These are phyloP conservation scores for Cystofilobasidium bisporidii DNA, from an alignment of 768 basidiomycete genomes.

Conservation along the genomic window DNA sequence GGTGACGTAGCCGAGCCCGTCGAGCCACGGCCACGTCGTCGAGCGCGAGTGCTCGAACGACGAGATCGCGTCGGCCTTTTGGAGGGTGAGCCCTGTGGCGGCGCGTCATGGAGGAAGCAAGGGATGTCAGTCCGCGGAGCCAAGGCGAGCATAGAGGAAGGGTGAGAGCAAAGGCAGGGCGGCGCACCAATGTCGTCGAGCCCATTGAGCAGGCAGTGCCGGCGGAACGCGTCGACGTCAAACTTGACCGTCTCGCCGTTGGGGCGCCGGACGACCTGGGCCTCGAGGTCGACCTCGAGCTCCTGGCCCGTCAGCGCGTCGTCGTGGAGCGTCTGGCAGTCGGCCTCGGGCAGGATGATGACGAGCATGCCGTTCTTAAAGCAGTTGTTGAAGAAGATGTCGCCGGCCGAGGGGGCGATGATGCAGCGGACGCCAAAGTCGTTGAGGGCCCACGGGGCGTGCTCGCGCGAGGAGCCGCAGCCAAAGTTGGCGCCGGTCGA, in stretches of 20 bases:
- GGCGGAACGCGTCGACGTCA: constrained; percentile 75
- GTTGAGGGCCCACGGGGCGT: constrained; percentile 64
- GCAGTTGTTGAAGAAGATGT: constrained; percentile 70
- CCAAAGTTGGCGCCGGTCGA: constrained; percentile 84
- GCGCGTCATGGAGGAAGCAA: too few species aligned
- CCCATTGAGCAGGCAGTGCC: constrained; percentile 89
- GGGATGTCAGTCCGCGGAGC: too few species aligned
- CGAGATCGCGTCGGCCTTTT: constrained; percentile 61
- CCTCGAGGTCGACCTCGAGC: constrained; percentile 75
- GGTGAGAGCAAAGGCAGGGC: too few species aligned
- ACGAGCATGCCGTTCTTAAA: constrained; percentile 94
- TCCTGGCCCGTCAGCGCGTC: constrained; percentile 69
- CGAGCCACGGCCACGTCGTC: constrained; percentile 84
- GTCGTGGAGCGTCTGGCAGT: constrained; percentile 60
- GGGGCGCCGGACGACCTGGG: constrained; percentile 56
- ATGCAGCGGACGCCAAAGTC: constrained; percentile 85
- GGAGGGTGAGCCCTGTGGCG: constrained; percentile 55
- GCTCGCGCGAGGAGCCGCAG: constrained; percentile 80
- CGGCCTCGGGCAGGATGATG: constrained; percentile 56
- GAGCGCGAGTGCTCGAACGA: constrained; percentile 70
- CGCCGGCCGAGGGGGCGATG: constrained; percentile 80
- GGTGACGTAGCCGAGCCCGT: constrained; percentile 78
- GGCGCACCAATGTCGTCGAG: constrained; percentile 66
- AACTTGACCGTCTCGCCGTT: constrained; percentile 71
- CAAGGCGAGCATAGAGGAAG: too few species aligned